Base-by-base conservation (phyloP, 345 rosid genomes). In the Erodium maritimum region DNA sequence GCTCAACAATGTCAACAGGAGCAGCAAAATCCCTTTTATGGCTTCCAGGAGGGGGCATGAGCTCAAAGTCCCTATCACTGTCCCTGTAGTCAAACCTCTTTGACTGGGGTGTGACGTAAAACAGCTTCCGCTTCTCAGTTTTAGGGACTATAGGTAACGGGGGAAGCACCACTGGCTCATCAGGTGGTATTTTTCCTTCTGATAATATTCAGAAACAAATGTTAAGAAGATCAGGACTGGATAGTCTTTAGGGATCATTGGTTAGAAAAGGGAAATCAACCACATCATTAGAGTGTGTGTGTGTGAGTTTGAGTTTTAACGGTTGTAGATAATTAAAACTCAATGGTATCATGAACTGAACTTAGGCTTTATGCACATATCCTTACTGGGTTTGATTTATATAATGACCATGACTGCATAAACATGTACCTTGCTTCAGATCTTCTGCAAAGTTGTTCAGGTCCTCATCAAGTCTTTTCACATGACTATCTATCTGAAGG, bases 41-140 rank as follows among this genome's bases (percentile, higher is more conserved):
- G 78, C 85, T 81, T 63, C 96, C 99, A 21, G 96, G 97, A 67
- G 99, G 99, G 59, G 99, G 99, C 99, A 93, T 87, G 65, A 93
- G 97, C 73, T 89, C 99, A 29, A 89, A 83, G 73, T 89, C 99
- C 71, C 85, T 83, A 52, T 85, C 98, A 59, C 95, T 75, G 54
- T 87, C 95, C 76, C 86, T 80, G 60, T 71, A 82, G 45, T 89
- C 96, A 37, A 72, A 65, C 77, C 91, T 89, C 78, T 82, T 93
- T 21, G 91, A 66, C 65, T 82, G 95, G 65, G 91, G 94, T 71
- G 95, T 85, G 67, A 67, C 83, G 60, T 71, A 81, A 61, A 74
- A 14, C 23, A 58, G 16, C 70, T 65, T 93, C 46, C 99, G 99
- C 60, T 85, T 93, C 52, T 93, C 99, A 53, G 56, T 60, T 71